These are phyloP conservation scores for Tetradesmus obliquus DNA, from an alignment of 139 green algal species.

Conservation along the genomic window DNA sequence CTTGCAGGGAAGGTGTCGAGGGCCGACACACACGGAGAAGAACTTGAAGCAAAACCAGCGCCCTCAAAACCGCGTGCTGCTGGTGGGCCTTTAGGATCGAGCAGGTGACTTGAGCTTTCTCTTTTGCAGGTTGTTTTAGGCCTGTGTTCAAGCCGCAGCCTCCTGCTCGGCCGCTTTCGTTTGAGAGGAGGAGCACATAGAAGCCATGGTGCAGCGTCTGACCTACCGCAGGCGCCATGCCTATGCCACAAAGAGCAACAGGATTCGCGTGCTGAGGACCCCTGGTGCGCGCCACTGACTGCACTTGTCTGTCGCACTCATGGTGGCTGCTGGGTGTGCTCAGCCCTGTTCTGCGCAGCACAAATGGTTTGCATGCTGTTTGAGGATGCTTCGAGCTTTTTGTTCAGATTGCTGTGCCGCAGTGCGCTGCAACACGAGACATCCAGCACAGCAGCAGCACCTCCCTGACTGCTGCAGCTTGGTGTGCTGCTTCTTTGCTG, in stretches of 20 bases:
- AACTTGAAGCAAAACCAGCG: not conserved
- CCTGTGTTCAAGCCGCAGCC: not conserved
- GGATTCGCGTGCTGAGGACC: conserved; percentile 90
- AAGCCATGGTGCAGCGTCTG: conserved; percentile 87
- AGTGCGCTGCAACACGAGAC: not conserved
- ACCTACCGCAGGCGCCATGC: conserved; percentile 81
- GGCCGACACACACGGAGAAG: not conserved
- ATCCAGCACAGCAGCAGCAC: not conserved
- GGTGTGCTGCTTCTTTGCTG: not conserved
- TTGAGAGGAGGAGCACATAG: conserved; percentile 6
- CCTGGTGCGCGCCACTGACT: conserved; percentile 77
- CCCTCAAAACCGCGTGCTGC: not conserved
- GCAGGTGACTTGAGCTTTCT: not conserved
- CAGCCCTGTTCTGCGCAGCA: not conserved
- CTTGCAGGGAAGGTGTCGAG: too few relatives aligned
- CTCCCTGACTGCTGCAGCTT: not conserved
- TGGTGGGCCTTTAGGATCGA: not conserved
- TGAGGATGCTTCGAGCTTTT: not conserved
- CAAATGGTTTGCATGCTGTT: not conserved
- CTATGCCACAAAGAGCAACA: conserved; percentile 97
- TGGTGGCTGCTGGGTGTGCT: not conserved
- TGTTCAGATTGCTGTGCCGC: not conserved
- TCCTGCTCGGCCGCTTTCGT: conserved; percentile 8
- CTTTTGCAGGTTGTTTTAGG: not conserved
- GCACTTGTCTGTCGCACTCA: not conserved